Conservation (phyloP, 2,329 filamentous ascomycete species). For the Fusarium sp. region DNA sequence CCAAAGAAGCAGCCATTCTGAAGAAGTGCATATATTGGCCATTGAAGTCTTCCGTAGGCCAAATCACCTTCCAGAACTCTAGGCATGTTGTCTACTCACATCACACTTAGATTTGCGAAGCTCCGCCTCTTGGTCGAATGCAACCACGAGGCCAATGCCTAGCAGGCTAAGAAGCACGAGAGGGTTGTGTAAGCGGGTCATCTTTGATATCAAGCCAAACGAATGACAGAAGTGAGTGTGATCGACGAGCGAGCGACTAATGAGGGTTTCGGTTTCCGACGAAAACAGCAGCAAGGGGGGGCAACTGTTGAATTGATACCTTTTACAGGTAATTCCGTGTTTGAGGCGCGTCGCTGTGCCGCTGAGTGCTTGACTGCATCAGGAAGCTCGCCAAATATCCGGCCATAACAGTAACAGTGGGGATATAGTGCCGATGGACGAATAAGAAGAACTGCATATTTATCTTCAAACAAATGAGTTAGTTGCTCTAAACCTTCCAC, state of each 20-base stretch:
- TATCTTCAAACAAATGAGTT: too few relatives aligned
- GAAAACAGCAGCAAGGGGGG: too few relatives aligned
- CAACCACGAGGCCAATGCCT: neutral
- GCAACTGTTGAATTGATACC: neutral
- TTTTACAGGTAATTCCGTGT: neutral
- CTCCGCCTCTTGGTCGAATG: conserved; percentile 4
- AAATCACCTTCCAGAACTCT: too few relatives aligned
- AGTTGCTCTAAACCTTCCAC: too few relatives aligned
- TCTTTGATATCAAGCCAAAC: neutral
- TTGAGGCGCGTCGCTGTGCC: neutral
- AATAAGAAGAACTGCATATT: too few relatives aligned
- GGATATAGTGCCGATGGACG: too few relatives aligned
- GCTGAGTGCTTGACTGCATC: conserved; percentile 3
- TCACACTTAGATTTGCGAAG: conserved; percentile 11
- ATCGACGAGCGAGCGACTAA: fast-evolving
- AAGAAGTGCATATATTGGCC: neutral
- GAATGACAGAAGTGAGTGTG: fast-evolving
- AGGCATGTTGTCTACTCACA: neutral
- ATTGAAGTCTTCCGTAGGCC: too few relatives aligned
- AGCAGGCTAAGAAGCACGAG: neutral
- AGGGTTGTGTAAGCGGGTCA: neutral
- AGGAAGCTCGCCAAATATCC: neutral
- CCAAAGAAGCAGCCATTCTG: conserved; percentile 13
- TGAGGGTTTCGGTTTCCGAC: fast-evolving
- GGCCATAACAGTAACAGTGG: too few relatives aligned